Evolutionary conservation across 768 basidiomycete genomes (phyloP), one percentile per base, ranked within the genome.

Genomic region (Myochromella boudieri): DNA sequence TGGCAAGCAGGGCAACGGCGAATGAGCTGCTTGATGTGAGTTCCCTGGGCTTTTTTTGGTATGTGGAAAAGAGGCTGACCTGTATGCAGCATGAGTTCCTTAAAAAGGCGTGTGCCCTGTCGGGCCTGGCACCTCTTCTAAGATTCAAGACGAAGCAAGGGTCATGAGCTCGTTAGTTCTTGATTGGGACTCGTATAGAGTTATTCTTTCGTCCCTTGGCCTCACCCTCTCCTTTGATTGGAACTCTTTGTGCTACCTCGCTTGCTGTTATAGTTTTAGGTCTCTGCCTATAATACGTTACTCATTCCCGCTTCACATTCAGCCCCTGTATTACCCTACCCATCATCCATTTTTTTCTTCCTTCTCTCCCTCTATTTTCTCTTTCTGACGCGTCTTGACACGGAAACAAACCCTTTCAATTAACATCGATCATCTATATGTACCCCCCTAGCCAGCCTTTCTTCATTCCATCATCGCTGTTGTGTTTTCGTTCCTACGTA

Each of bases 1-100:
- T 97, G 40, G 80, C 83, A 58, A 95, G 91, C 60, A 77, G 95
- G 31, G 95, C 95, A 39, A 95, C 91, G 3, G 92, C 89, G 49
- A 81, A 80, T 51, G 92, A 95, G 71, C 65, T 95, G 52, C 69
- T 95, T 2, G 82, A 87, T 69, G 92, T 94, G 54, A 34, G 87
- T 72, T 14, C 21, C 44, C 12, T 49, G 28, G 38, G 25, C 39
- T 37, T 22, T 24, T 29, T 3, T 9, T 46, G 45, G 45, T 42
- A 32, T 43, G 39, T 29, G 28, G 14, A 6, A 5, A 7, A 36
- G 18, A 44, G 34, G 37, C 61, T 29, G 52, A 40, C 21, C 11
- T 54, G 28, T 42, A 49, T 48, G 45, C 59, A 98, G 95, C 95
- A 98, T 63, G 94, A 95, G 6, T 98, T 98, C 70, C 66, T 98